phyloP scores from a whole-genome alignment of 2,329 filamentous ascomycete genomes.

The Colletotrichum simmondsii region DNA sequence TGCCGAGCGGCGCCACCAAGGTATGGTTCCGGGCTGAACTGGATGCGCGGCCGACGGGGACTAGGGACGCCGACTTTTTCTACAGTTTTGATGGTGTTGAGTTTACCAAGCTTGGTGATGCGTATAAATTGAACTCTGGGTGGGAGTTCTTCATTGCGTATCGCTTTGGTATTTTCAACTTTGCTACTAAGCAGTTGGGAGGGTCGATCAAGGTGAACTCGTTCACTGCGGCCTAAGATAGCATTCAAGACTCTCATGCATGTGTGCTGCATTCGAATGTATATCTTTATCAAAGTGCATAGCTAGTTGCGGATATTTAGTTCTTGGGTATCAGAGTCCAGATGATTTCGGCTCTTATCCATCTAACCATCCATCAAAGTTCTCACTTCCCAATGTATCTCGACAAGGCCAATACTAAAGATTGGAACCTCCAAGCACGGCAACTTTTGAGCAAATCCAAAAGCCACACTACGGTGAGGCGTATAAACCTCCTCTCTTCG shows the following conservation, averaged over 20 bases:
- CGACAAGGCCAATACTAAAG: too few species aligned
- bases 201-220: conserved; percentile 48
- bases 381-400: too few species aligned
- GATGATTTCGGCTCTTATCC: too few species aligned
- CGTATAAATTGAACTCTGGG: conserved; percentile 49
- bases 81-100: conserved; percentile 41
- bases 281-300: too few species aligned
- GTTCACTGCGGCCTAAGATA: conserved; percentile 35
- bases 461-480: too few species aligned
- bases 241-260: too few species aligned
- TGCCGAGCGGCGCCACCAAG: conserved; percentile 34
- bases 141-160: conserved; percentile 62
- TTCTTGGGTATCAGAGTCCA: too few species aligned
- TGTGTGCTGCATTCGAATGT: too few species aligned
- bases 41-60: conserved; percentile 39
- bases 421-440: too few species aligned
- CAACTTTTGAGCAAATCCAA: too few species aligned
- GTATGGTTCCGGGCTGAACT: conserved; percentile 40
- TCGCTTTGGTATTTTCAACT: conserved; percentile 61
- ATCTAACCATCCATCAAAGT: too few species aligned
- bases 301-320: too few species aligned
- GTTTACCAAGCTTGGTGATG: conserved; percentile 42
- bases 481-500: not conserved
- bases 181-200: conserved; percentile 54
- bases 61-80: conserved; percentile 36